Base-by-base conservation (phyloP, 2,329 filamentous ascomycete species). In the Leptographium radiaticola region DNA sequence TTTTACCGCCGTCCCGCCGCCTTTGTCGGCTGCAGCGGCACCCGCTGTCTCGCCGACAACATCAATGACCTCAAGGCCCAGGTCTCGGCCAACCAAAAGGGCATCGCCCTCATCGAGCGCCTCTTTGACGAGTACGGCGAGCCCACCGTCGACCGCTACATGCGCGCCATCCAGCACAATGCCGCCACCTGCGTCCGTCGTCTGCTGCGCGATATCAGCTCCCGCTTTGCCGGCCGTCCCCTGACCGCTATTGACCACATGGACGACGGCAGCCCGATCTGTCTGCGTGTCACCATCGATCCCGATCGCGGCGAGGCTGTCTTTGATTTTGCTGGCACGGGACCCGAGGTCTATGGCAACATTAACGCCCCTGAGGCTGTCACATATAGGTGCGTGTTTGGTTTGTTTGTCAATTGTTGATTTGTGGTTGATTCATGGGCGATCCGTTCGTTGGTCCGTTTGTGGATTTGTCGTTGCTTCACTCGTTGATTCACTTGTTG, bases 291-390 rank as follows among this genome's bases (percentile, higher is more conserved):
- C 48, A 62, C 59, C 3, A 67, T 68, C 36, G 58, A 66, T 44
- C 55, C 57, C 1, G 53, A 59, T 1, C 64, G 59, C 4, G 68
- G 68, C 6, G 53, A 59, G n/a, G 68, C 68, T 0, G 39, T 62
- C 10, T 71, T 66, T 55, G 68, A 71, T 58, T 71, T 70, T 53
- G 53, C 60, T 12, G 68, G 67, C 11, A 67, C 68, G 0, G 67
- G 67, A 0, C 59, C 64, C 1, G 64, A 71, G 53, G 59, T 59
- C 6, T 66, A 61, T 52, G 65, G 64, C 1, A 69, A 69, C 1
- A 93, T 94, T 58, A 90, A 90, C 63, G 86, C 86, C 0, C 86
- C 86, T 0, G 79, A 87, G 67, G 86, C 86, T 1, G 83, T 90
- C 38, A 88, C 85, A 0, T 88, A 88, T 69, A 82, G 55, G 57